Conservation (phyloP, 2,329 filamentous ascomycete species). For the Beauveria medogensis region DNA sequence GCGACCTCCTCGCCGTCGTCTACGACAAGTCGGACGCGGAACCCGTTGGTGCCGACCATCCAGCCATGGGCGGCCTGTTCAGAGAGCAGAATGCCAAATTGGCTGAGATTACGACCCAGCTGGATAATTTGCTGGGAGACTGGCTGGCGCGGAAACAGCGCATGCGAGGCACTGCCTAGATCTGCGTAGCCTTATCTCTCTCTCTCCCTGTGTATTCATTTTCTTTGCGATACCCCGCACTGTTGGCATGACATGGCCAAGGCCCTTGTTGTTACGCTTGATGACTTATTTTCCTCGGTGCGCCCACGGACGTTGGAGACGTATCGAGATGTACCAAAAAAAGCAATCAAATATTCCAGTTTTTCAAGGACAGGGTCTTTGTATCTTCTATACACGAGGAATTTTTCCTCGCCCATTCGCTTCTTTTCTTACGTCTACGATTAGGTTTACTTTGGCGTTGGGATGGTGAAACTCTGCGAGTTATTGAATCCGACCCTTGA, state of each 20-base stretch:
- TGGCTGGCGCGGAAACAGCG: conserved; percentile 69
- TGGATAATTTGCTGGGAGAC: conserved; percentile 79
- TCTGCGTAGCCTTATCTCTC: not conserved
- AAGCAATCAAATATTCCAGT: not conserved
- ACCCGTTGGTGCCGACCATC: conserved; percentile 76
- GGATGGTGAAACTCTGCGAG: not conserved
- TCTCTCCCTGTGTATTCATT: not conserved
- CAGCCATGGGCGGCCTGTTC: conserved; percentile 72
- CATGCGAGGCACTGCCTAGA: conserved; percentile 37
- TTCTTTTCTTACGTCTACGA: not conserved
- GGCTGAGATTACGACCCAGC: conserved; percentile 77
- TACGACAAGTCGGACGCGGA: conserved; percentile 83
- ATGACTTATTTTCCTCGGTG: conserved; percentile 1
- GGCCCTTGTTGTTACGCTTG: conserved; percentile 2
- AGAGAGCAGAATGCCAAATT: conserved; percentile 79
- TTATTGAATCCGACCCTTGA: not conserved
- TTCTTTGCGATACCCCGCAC: conserved; percentile 4
- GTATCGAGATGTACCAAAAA: not conserved
- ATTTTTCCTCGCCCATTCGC: not conserved
- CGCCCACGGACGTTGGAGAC: conserved; percentile 7
- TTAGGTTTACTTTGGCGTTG: not conserved
- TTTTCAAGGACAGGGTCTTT: not conserved
- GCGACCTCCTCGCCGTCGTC: conserved; percentile 83
- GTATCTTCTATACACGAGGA: not conserved
- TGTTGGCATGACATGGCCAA: not conserved